Evolutionary conservation across 2,329 filamentous ascomycete genomes (phyloP).

Genomic region (Calonectria hawksworthii): DNA sequence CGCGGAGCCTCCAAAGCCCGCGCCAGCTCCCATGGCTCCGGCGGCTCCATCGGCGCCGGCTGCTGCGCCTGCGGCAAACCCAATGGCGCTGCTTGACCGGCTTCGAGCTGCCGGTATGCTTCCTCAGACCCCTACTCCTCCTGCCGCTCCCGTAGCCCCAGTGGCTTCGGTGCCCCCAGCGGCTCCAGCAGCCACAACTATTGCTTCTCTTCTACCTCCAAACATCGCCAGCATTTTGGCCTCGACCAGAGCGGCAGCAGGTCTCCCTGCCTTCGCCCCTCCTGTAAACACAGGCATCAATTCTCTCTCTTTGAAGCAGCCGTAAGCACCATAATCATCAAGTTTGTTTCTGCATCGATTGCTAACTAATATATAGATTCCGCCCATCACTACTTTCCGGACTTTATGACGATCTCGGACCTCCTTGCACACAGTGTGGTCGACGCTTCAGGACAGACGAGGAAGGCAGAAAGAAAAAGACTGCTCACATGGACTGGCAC

Average conservation of each 20-base stretch:
- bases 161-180: conserved; percentile 50
- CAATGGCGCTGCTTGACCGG: conserved; percentile 75
- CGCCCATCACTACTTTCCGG: conserved; percentile 80
- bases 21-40: conserved; percentile 47
- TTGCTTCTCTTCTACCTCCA: conserved; percentile 50
- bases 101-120: conserved; percentile 79
- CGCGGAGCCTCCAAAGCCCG: conserved; percentile 52
- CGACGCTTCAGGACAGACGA: conserved; percentile 85
- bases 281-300: conserved; percentile 72
- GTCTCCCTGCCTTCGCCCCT: conserved; percentile 46
- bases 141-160: conserved; percentile 49
- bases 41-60: conserved; percentile 52
- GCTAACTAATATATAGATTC: conserved; percentile 63
- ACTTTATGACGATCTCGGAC: conserved; percentile 86
- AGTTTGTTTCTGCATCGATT: not conserved
- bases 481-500: conserved; percentile 97
- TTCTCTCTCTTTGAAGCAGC: conserved; percentile 76
- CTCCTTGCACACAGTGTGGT: conserved; percentile 92
- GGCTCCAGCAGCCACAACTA: conserved; percentile 46
- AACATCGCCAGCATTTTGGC: conserved; percentile 55
- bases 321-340: conserved; percentile 64
- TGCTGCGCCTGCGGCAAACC: conserved; percentile 57
- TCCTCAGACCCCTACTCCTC: conserved; percentile 30
- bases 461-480: conserved; percentile 87
- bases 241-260: conserved; percentile 46